Conservation (phyloP, 495 filamentous ascomycete species). For the Niebla homalea region DNA sequence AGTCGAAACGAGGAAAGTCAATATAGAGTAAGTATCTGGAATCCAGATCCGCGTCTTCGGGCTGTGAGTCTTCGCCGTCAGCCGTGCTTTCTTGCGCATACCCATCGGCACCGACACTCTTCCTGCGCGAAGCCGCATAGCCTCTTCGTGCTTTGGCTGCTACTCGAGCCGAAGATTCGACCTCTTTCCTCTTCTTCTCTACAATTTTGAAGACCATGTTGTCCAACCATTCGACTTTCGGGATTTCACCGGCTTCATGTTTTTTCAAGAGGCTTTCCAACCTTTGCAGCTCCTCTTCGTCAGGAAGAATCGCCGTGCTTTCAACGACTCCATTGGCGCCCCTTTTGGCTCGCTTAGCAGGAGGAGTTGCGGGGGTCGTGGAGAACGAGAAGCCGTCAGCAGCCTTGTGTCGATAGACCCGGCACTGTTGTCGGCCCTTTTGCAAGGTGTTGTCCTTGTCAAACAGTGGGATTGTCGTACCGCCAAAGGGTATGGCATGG, state of each 20-base stretch:
- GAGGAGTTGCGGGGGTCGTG: conserved; percentile 56
- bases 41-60: conserved; percentile 29
- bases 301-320: conserved; percentile 31
- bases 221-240: conserved; percentile 87
- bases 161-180: conserved; percentile 29
- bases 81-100: conserved; percentile 21
- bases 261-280: conserved; percentile 87
- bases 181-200: conserved; percentile 57
- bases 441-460: conserved; percentile 80
- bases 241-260: conserved; percentile 94
- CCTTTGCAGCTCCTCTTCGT: conserved; percentile 65
- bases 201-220: conserved; percentile 78
- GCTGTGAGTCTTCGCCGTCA: conserved; percentile 17
- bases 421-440: conserved; percentile 86
- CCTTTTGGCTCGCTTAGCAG: conserved; percentile 29
- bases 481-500: conserved; percentile 83
- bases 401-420: conserved; percentile 63
- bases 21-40: conserved; percentile 62
- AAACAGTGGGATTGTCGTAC: conserved; percentile 81
- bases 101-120: conserved; percentile 18
- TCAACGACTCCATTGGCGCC: conserved; percentile 35
- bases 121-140: conserved; percentile 10
- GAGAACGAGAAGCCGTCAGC: conserved; percentile 79
- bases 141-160: conserved; percentile 18
- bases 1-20: conserved; percentile 89